Evolutionary conservation across 371 early-diverging fungal species (phyloP).

Genomic region (Rhizomucor miehei): DNA sequence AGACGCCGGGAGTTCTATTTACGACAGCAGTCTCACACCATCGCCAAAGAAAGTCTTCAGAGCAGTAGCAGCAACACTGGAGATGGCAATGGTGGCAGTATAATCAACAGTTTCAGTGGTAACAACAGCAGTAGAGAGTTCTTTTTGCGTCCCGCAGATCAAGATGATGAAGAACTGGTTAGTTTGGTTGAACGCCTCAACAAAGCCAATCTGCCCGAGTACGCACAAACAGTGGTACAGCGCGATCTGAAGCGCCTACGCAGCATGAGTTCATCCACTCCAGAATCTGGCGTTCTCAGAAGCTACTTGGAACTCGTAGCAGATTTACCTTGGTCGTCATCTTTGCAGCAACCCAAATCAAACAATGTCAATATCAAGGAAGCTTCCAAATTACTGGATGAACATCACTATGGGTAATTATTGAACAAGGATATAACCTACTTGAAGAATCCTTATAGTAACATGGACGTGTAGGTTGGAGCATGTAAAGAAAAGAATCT

Average conservation of each 20-base stretch:
- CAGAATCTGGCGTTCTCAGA: slow-evolving; percentile 78
- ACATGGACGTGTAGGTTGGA: slow-evolving; percentile 44
- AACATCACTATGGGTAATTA: slow-evolving; percentile 73
- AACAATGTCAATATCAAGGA: slow-evolving; percentile 62
- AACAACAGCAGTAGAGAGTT: not conserved
- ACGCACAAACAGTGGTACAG: slow-evolving; percentile 59
- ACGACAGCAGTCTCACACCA: slow-evolving; percentile 61
- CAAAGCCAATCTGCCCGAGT: slow-evolving; percentile 58
- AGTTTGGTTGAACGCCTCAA: slow-evolving; percentile 55
- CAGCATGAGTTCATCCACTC: slow-evolving; percentile 66
- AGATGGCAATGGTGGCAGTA: no score
- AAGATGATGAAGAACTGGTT: slow-evolving; percentile 64
- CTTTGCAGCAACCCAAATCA: slow-evolving; percentile 13
- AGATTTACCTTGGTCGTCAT: slow-evolving; percentile 74
- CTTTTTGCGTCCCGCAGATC: not conserved
- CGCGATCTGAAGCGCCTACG: slow-evolving; percentile 72
- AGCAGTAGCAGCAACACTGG: not conserved
- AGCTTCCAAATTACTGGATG: slow-evolving; percentile 66
- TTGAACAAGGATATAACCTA: not conserved
- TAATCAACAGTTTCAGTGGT: not conserved
- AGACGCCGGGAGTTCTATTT: slow-evolving; percentile 79
- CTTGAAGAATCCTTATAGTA: not conserved
- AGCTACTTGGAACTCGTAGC: slow-evolving; percentile 75
- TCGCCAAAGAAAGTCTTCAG: not conserved
- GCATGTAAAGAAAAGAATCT: slow-evolving; percentile 77